Conservation (phyloP, 2,329 filamentous ascomycete species). For the Exophiala calicioides region DNA sequence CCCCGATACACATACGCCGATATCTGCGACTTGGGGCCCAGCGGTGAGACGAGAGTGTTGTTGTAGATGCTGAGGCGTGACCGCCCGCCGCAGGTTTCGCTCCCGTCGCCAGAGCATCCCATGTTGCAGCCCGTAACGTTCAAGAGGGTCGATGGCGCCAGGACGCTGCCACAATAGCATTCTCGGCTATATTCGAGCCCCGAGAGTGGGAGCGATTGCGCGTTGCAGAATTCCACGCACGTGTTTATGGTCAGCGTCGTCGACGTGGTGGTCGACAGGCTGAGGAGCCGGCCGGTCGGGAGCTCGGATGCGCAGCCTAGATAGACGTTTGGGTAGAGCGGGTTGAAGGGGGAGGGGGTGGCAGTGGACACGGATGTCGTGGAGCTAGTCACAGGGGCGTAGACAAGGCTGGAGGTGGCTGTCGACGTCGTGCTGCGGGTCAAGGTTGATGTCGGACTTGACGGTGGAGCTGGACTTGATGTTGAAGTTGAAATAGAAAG, state of each 20-base stretch:
- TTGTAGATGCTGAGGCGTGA: constrained; percentile 23
- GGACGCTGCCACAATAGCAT: constrained; percentile 19
- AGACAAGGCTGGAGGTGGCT: not conserved
- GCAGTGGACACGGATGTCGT: not conserved
- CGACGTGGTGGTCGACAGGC: constrained; percentile 42
- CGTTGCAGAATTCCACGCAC: constrained; percentile 34
- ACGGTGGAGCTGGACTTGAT: not conserved
- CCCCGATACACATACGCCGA: constrained; percentile 22
- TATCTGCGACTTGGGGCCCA: constrained; percentile 12
- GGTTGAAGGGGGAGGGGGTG: constrained; percentile 2
- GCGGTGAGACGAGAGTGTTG: constrained; percentile 20
- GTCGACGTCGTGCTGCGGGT: not conserved
- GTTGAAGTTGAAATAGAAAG: not conserved
- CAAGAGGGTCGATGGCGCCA: constrained; percentile 14
- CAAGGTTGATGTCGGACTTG: not conserved
- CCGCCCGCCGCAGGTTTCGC: constrained; percentile 33
- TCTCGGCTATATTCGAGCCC: constrained; percentile 21
- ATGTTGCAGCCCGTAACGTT: constrained; percentile 29
- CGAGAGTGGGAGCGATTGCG: constrained; percentile 22
- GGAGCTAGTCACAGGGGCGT: not conserved
- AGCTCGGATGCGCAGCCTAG: constrained; percentile 22
- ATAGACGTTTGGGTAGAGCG: constrained; percentile 16
- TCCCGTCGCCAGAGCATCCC: constrained; percentile 30
- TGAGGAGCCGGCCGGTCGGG: constrained; percentile 44
- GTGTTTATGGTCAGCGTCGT: constrained; percentile 46